Percentiles rank a stretch among this genome's conserved stretches.
phyloP scores from a whole-genome alignment of 2,329 filamentous ascomycete genomes.

The Ceratocystis variospora region DNA sequence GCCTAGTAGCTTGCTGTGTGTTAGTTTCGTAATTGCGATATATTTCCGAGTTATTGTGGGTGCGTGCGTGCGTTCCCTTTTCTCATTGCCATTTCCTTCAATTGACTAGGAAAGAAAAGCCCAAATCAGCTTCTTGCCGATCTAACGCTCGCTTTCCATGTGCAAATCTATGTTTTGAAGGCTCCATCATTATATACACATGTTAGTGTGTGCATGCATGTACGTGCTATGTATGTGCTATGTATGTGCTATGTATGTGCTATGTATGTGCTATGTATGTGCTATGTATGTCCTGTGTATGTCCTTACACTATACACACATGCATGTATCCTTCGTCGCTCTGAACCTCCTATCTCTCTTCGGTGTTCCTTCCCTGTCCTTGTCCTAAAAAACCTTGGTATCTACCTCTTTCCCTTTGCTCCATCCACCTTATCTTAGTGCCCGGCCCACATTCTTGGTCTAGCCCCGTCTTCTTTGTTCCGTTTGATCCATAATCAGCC shows the following conservation, averaged over 20 bases:
- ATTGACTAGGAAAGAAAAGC: background rate
- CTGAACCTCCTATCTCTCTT: background rate
- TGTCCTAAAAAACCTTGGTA: background rate
- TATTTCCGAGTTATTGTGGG: background rate
- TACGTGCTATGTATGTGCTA: no score
- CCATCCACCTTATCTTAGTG: background rate
- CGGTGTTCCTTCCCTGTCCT: background rate
- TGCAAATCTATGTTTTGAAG: background rate
- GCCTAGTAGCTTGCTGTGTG: background rate
- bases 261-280: no score
- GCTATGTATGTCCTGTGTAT: no score
- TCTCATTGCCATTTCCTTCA: background rate
- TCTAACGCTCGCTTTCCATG: background rate
- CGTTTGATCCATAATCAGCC: background rate
- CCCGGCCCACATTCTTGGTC: slow-evolving; percentile 6
- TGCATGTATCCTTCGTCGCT: background rate
- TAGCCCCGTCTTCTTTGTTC: slow-evolving; percentile 3
- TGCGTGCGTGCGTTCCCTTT: background rate
- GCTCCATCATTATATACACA: background rate
- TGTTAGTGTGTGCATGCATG: background rate
- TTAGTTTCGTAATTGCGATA: background rate
- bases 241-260: no score
- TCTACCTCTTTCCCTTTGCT: background rate
- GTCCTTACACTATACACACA: background rate
- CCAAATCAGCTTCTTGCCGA: background rate